Conservation (phyloP, 306 rosid genomes). For the Vigna angularis region DNA sequence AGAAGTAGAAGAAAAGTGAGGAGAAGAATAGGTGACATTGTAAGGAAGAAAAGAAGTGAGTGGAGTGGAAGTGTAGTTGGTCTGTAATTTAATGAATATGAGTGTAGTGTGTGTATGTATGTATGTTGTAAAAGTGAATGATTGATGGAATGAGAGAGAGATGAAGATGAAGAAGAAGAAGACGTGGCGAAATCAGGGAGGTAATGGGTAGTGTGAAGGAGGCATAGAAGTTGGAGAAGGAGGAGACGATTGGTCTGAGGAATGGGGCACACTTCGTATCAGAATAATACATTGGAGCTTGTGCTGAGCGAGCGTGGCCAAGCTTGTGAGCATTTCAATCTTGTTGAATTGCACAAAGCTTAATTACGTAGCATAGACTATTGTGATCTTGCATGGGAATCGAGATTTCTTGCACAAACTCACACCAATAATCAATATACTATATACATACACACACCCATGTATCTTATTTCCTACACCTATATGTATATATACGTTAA, state of each 20-base stretch:
- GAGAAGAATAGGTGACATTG: conserved; percentile 46
- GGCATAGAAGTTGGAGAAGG: conserved; percentile 68
- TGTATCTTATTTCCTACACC: no score
- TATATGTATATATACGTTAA: no score
- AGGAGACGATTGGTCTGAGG: conserved; percentile 79
- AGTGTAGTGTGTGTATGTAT: no score
- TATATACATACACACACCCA: no score
- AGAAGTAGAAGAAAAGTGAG: conserved; percentile 42
- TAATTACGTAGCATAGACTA: conserved; percentile 58
- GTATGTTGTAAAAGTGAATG: neutral
- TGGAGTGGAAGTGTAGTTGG: neutral
- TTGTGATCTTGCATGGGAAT: conserved; percentile 60
- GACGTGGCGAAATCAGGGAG: conserved; percentile 55
- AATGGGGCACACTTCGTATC: conserved; percentile 75
- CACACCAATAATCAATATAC: conserved; percentile 19
- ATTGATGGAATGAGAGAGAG: neutral
- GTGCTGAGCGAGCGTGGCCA: conserved; percentile 74
- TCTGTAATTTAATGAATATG: neutral
- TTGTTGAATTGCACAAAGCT: conserved; percentile 48
- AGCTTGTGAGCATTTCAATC: conserved; percentile 64
- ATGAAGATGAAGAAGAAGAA: neutral
- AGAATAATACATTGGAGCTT: conserved; percentile 60
- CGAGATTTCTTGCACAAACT: conserved; percentile 52
- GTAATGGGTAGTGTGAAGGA: conserved; percentile 50
- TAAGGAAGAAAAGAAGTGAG: conserved; percentile 31